A percentile compares a stretch with the other conserved stretches of the same genome.
These are phyloP conservation scores for Echinochloa phyllopogon DNA, from an alignment of 176 grass and related monocot species.

Conservation along the genomic window DNA sequence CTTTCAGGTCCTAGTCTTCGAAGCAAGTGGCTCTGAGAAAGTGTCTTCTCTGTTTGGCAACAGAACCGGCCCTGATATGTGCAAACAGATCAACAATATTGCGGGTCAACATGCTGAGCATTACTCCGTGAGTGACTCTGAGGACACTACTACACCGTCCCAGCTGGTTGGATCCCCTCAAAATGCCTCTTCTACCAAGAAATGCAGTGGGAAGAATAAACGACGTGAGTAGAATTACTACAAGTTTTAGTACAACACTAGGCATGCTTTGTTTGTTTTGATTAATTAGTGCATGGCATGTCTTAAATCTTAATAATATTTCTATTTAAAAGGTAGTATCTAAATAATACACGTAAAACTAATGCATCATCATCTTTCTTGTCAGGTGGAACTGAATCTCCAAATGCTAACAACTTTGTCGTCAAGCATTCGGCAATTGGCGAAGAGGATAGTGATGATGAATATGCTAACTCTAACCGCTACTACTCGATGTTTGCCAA, in stretches of 20 bases:
- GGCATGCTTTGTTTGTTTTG: background rate
- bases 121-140: slow-evolving; percentile 8
- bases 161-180: background rate
- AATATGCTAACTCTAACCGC: background rate
- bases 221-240: slow-evolving; percentile 25
- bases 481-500: background rate
- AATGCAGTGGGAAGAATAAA: background rate
- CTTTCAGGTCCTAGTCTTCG: slow-evolving; percentile 59
- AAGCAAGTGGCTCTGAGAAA: slow-evolving; percentile 54
- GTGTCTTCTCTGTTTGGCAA: slow-evolving; percentile 21
- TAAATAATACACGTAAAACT: background rate
- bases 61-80: background rate
- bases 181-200: background rate
- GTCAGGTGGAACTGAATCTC: slow-evolving; percentile 23
- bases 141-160: background rate
- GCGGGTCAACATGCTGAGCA: slow-evolving; percentile 6
- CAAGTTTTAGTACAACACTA: background rate
- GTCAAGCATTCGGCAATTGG: slow-evolving; percentile 18
- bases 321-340: background rate
- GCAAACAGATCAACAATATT: background rate
- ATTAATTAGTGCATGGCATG: background rate
- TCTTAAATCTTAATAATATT: slow-evolving; percentile 3
- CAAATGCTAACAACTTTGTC: slow-evolving; percentile 5
- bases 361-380: background rate
- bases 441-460: slow-evolving; percentile 29